phyloP scores from a whole-genome alignment of 2,329 filamentous ascomycete genomes.

The Fusarium udum region DNA sequence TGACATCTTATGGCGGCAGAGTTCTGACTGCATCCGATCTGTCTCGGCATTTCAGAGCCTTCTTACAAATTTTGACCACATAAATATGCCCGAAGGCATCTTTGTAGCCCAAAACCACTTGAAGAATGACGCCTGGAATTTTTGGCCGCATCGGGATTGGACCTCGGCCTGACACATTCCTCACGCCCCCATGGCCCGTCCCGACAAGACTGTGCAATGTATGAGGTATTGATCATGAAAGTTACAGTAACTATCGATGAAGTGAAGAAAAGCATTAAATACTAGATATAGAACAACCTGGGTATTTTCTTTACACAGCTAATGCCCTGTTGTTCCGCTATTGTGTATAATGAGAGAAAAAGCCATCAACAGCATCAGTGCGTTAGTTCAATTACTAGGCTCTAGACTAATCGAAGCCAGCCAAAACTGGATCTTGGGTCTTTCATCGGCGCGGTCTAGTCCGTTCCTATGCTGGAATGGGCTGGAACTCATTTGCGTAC shows the following conservation, averaged over 20 bases:
- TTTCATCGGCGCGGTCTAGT: not conserved
- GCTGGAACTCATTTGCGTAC: not conserved
- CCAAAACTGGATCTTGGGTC: not conserved
- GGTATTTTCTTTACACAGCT: accelerated
- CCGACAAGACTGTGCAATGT: not conserved
- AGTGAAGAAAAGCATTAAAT: accelerated
- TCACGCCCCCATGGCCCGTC: not conserved
- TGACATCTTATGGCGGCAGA: not conserved
- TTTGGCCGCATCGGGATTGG: not conserved
- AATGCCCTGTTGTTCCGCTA: accelerated
- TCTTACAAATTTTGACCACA: accelerated
- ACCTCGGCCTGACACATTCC: not conserved
- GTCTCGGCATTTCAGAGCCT: not conserved
- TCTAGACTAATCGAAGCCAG: not conserved
- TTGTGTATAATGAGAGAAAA: not conserved
- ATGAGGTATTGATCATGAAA: accelerated
- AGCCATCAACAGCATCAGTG: no score
- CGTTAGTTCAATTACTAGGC: accelerated
- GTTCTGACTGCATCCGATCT: not conserved
- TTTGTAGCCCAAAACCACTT: accelerated
- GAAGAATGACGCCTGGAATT: not conserved
- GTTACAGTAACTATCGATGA: accelerated
- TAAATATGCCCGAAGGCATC: accelerated
- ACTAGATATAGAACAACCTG: accelerated
- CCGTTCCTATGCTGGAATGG: not conserved